phyloP scores from a whole-genome alignment of 495 filamentous ascomycete genomes.

The Tuber microsphaerosporum region DNA sequence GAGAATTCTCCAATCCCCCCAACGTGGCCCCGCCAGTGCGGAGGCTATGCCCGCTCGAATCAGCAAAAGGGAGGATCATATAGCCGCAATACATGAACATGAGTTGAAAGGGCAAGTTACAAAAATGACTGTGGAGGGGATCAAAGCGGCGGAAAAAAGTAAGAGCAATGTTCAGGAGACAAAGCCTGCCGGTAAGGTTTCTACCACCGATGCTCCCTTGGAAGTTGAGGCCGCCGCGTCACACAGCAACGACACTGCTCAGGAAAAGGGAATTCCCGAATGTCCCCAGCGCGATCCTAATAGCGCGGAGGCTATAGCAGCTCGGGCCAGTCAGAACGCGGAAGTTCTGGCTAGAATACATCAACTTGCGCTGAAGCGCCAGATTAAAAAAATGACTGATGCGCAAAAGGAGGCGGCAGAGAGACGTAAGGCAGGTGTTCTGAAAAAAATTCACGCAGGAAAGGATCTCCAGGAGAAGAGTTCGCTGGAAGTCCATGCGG shows the following conservation, averaged over 20 bases:
- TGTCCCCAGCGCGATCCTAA: not conserved
- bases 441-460: not conserved
- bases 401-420: not conserved
- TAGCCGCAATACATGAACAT: not conserved
- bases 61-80: not conserved
- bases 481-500: not conserved
- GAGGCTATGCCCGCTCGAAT: not conserved
- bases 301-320: not conserved
- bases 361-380: not conserved
- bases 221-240: not conserved
- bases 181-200: fast-evolving
- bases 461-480: not conserved
- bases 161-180: not conserved
- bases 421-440: not conserved
- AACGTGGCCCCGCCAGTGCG: no score
- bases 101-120: not conserved
- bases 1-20: no score
- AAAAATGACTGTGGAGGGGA: not conserved
- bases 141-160: not conserved
- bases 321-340: not conserved
- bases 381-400: not conserved
- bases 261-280: not conserved
- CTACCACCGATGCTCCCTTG: not conserved
- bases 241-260: not conserved
- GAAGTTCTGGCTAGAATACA: not conserved